Conservation (phyloP, 1,284 basidiomycete species). For the Cutaneotrichosporon mucoides region DNA sequence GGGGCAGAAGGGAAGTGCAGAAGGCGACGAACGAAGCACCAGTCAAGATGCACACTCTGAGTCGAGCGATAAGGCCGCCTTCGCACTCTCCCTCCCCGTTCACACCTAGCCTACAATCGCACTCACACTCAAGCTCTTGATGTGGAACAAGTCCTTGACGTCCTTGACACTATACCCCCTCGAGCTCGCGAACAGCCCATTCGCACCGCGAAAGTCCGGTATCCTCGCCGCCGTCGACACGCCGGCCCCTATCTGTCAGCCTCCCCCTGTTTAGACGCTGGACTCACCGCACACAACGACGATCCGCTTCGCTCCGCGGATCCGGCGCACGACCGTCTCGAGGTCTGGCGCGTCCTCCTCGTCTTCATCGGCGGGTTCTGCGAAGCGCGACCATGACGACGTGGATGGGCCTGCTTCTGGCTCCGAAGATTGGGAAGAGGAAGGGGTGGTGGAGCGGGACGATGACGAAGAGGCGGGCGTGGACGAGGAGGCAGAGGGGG, state of each 20-base stretch:
- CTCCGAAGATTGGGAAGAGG: too few relatives aligned
- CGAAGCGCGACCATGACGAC: conserved; percentile 1
- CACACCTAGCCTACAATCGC: too few relatives aligned
- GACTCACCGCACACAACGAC: conserved; percentile 80
- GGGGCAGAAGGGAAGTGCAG: too few relatives aligned
- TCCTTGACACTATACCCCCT: conserved; percentile 29
- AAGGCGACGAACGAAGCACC: too few relatives aligned
- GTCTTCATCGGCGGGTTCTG: neutral
- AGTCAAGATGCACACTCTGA: too few relatives aligned
- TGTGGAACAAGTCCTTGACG: conserved; percentile 88
- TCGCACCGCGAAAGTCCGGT: conserved; percentile 82
- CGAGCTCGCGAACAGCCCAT: conserved; percentile 65
- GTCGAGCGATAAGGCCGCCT: too few relatives aligned
- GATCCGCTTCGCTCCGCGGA: conserved; percentile 72
- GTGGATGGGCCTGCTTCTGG: too few relatives aligned
- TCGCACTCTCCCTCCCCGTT: too few relatives aligned
- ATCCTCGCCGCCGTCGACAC: conserved; percentile 87
- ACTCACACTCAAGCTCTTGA: conserved; percentile 78
- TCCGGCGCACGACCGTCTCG: conserved; percentile 45
- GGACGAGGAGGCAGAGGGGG: too few relatives aligned
- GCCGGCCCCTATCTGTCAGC: conserved; percentile 66
- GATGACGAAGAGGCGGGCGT: too few relatives aligned
- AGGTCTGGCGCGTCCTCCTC: conserved; percentile 13
- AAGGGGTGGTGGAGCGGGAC: too few relatives aligned
- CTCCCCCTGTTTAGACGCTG: too few relatives aligned